Conservation (phyloP, 192 early-diverging fungal species). For the Backusella tuberculispora region DNA sequence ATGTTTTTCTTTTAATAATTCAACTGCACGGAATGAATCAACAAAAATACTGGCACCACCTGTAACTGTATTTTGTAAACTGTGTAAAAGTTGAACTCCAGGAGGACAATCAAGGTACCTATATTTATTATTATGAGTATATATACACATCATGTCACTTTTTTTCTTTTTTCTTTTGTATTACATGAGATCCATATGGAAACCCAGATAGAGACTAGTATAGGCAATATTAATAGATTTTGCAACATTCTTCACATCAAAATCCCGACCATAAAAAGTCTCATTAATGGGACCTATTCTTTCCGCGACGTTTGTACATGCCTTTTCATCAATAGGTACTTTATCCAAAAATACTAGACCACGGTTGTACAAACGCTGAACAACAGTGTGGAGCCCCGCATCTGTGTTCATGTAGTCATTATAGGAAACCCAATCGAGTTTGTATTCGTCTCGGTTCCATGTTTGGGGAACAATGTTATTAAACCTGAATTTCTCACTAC, state of each 20-base stretch:
- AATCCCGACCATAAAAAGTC: constrained; percentile 78
- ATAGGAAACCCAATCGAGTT: constrained; percentile 54
- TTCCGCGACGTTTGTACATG: constrained; percentile 62
- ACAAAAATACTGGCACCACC: constrained; percentile 78
- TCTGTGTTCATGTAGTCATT: constrained; percentile 60
- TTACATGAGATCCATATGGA: constrained; percentile 90
- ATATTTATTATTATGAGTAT: constrained; percentile 2
- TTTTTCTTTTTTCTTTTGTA: constrained; percentile 21
- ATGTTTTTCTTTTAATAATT: constrained; percentile 55
- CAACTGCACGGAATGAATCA: constrained; percentile 72
- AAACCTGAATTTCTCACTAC: constrained; percentile 27
- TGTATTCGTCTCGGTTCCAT: constrained; percentile 48
- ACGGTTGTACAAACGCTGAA: constrained; percentile 64
- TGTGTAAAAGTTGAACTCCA: constrained; percentile 79
- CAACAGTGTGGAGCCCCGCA: constrained; percentile 52
- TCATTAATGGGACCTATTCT: constrained; percentile 70
- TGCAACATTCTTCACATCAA: constrained; percentile 77
- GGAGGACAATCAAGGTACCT: constrained; percentile 84
- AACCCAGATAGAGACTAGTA: constrained; percentile 74
- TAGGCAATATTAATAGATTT: constrained; percentile 87
- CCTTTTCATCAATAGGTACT: constrained; percentile 61
- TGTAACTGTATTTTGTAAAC: constrained; percentile 73
- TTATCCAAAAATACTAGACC: constrained; percentile 71
- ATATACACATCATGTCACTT: background rate
- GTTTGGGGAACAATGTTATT: constrained; percentile 39